These are phyloP conservation scores for Phaffomyces thermotolerans DNA, from an alignment of 805 yeast species.

Conservation along the genomic window DNA sequence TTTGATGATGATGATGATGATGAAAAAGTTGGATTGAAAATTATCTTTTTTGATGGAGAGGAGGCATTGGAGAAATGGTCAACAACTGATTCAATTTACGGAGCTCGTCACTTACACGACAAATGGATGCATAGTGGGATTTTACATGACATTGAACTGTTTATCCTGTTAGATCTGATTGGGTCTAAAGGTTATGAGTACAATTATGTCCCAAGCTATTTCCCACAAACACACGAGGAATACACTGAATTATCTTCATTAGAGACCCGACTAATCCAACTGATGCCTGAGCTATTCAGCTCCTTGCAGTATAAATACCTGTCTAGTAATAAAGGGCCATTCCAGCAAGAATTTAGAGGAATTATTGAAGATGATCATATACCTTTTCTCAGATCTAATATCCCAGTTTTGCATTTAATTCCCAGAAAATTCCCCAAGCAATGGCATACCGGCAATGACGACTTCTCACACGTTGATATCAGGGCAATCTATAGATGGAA, in stretches of 20 bases:
- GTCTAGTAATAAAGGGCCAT: conserved; percentile 13
- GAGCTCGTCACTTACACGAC: conserved; percentile 43
- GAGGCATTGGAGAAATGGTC: conserved; percentile 53
- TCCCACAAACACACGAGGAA: conserved; percentile 30
- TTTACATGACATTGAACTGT: conserved; percentile 32
- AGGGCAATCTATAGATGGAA: conserved; percentile 40
- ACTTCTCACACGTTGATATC: conserved; percentile 35
- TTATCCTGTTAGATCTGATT: conserved; percentile 44
- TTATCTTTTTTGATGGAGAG: conserved; percentile 55
- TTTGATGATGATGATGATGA: conserved; percentile 10
- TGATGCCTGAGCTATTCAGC: conserved; percentile 4
- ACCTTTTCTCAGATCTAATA: conserved; percentile 41
- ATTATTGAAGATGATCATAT: conserved; percentile 44
- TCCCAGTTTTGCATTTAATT: conserved; percentile 45
- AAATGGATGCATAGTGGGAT: conserved; percentile 26
- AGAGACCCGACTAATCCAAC: conserved; percentile 24
- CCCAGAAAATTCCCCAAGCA: conserved; percentile 41
- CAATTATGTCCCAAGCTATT: conserved; percentile 34
- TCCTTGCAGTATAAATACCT: conserved; percentile 8
- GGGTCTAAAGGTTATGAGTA: conserved; percentile 28
- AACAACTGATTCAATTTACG: conserved; percentile 46
- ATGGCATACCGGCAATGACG: conserved; percentile 48
- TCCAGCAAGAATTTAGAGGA: conserved; percentile 11
- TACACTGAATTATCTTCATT: conserved; percentile 31
- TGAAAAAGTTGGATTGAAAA: conserved; percentile 37